Conservation (phyloP, 1,284 basidiomycete genomes). For the Meripilus lineatus region DNA sequence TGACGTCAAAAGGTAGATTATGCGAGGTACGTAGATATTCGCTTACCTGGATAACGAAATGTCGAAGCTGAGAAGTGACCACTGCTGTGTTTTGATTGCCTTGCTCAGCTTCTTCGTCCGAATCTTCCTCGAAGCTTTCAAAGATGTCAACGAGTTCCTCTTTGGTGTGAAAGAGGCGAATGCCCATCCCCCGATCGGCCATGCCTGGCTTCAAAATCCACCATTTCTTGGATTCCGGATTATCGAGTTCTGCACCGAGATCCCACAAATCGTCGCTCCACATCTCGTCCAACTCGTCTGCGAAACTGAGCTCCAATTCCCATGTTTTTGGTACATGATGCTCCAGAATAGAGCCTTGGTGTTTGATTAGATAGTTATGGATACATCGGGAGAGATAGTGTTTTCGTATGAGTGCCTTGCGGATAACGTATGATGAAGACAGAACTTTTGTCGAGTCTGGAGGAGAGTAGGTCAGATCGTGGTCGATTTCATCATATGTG, state of each 20-base stretch:
- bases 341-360: slow-evolving; percentile 50
- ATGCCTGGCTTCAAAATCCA: slow-evolving; percentile 97
- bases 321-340: slow-evolving; percentile 74
- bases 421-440: slow-evolving; percentile 84
- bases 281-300: slow-evolving; percentile 94
- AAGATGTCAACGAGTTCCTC: slow-evolving; percentile 77
- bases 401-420: slow-evolving; percentile 93
- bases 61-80: slow-evolving; percentile 82
- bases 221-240: slow-evolving; percentile 51
- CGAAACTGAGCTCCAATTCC: slow-evolving; percentile 86
- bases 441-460: slow-evolving; percentile 38
- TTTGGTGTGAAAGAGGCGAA: slow-evolving; percentile 84
- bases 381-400: slow-evolving; percentile 85
- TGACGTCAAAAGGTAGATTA: neutral
- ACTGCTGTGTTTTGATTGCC: slow-evolving; percentile 48
- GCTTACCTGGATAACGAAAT: slow-evolving; percentile 92
- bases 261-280: slow-evolving; percentile 95
- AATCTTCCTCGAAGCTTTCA: slow-evolving; percentile 73
- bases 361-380: slow-evolving; percentile 71
- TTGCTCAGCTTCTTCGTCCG: slow-evolving; percentile 36
- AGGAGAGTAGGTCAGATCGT: slow-evolving; percentile 55
- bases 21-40: neutral
- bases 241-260: slow-evolving; percentile 60
- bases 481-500: slow-evolving; percentile 80
- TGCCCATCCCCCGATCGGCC: slow-evolving; percentile 95